Base-by-base conservation (phyloP, 768 basidiomycete genomes). In the Serendipita sp. region DNA sequence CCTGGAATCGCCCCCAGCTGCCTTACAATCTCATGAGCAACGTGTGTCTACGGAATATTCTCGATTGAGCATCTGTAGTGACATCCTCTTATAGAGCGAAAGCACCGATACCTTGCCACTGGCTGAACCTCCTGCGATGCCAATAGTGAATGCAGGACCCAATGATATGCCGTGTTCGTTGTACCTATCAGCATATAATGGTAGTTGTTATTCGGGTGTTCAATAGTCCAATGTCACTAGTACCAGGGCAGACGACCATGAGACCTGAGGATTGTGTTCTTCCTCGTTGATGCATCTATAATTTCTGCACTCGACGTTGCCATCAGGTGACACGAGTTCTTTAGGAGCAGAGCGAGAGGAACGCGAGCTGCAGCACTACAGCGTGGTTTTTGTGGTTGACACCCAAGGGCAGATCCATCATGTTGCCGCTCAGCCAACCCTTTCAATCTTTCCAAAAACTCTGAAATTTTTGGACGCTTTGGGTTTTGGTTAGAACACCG, bases 221-320 rank as follows among this genome's bases (percentile, higher is more conserved):
- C n/a, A 13, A 3, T 63, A 43, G 31, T 15, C 44, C 68, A 66
- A 64, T 53, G 43, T 3, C n/a, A 15, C 53, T 67, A 37, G 29
- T 73, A 90, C 89, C 89, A 91, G 69, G 90, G 88, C 55, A 87
- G 87, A 53, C 90, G 80, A 58, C 90, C 90, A 74, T 92, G 90
- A 37, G 87, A 88, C 55, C 84, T 86, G 40, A 92, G 75, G 29
- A 92, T 76, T 1, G 82, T 87, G 69, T 91, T 92, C 75, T 90
- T 82, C 69, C 75, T 84, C 3, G 72, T 60, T 23, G 55, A 60
- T 8, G 55, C 10, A 3, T 60, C 34, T 2, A 58, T 50, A 18
- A 27, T 53, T 29, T 58, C 55, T 52, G n/a, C 48, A 8, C 18
- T 52, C 48, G 48, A 52, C 8, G 18, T 52, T 16, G 29, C 37